These are phyloP conservation scores for Salvia sclarea DNA, from an alignment of 305 asterid genomes.

Conservation along the genomic window DNA sequence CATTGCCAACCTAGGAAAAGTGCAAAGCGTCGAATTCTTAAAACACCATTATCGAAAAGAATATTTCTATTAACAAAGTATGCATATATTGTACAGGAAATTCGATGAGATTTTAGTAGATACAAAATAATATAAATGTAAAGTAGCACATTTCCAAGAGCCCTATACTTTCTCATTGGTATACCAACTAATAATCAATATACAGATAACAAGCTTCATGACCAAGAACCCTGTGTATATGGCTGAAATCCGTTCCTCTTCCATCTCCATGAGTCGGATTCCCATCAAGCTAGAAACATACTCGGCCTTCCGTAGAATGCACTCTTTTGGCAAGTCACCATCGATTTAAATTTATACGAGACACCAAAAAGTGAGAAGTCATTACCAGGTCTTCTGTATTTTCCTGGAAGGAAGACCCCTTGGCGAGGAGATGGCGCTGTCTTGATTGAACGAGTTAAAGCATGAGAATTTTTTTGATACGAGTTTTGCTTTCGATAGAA, in stretches of 20 bases:
- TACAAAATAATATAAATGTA: not conserved
- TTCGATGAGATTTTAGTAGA: not conserved
- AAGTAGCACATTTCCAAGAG: not conserved
- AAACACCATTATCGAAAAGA: not conserved
- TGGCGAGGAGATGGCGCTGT: not conserved
- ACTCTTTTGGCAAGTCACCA: slow-evolving; percentile 30
- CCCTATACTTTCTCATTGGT: not conserved
- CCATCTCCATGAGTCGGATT: not conserved
- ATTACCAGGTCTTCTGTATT: slow-evolving; percentile 30
- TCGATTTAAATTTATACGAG: slow-evolving; percentile 16
- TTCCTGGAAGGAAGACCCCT: slow-evolving; percentile 27
- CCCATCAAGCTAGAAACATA: not conserved
- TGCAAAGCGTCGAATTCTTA: not conserved
- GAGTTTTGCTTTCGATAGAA: slow-evolving; percentile 29
- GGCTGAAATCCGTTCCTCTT: not conserved
- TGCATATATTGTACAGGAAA: not conserved
- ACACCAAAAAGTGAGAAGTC: slow-evolving; percentile 21
- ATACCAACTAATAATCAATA: slow-evolving; percentile 8
- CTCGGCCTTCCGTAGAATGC: slow-evolving; percentile 11
- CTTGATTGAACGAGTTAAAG: slow-evolving; percentile 26
- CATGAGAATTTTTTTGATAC: slow-evolving; percentile 17
- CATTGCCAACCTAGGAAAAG: no score
- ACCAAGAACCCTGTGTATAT: not conserved
- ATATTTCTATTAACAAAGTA: not conserved
- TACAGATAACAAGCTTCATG: slow-evolving; percentile 2